Evolutionary conservation across 495 filamentous ascomycete species (phyloP), one percentile per base, ranked within the genome.

Genomic region (Daldinia childiae): DNA sequence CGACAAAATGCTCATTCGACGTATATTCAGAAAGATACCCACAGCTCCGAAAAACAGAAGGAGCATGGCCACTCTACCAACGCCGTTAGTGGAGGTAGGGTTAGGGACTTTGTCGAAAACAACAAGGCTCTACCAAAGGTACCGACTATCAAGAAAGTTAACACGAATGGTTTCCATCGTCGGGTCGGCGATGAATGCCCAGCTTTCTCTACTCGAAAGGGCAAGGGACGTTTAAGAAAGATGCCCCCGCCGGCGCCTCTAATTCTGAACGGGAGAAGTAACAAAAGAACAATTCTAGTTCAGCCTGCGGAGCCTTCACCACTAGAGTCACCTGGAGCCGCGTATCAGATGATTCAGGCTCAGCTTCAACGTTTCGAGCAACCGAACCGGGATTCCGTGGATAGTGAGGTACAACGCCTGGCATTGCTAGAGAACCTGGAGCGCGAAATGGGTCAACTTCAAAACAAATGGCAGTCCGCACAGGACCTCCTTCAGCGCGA

Each of bases 161-260:
- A 62, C 4, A 30, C 27, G 32, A 62, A 64, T 57, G 71, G 66
- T n/a, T 87, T 83, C 79, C 85, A 87, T 73, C 77, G 78, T 17
- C 83, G 86, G 2, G 74, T 87, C 26, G 86, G 86, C 21, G 85
- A 88, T 21, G 79, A 84, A 12, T 83, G 83, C 43, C 86, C 85
- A 15, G 78, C 82, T 3, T 88, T 88, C 76, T 87, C 85, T 5
- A 79, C 76, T n/a, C 75, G 83, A 60, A 80, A 77, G 69, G 76
- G 77, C 14, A 77, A 73, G 69, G 65, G 72, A 32, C 70, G 81
- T 60, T 67, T 75, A 19, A 77, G 80, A 14, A 83, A 82, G 63
- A 82, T 84, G 78, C 78, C 82, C 9, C 81, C 84, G 11, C 85
- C 86, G 6, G 76, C 83, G 14, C 86, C 85, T 39, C 75, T 88